Evolutionary conservation across 768 basidiomycete genomes (phyloP).

Genomic region (Termitomyces titanicus): DNA sequence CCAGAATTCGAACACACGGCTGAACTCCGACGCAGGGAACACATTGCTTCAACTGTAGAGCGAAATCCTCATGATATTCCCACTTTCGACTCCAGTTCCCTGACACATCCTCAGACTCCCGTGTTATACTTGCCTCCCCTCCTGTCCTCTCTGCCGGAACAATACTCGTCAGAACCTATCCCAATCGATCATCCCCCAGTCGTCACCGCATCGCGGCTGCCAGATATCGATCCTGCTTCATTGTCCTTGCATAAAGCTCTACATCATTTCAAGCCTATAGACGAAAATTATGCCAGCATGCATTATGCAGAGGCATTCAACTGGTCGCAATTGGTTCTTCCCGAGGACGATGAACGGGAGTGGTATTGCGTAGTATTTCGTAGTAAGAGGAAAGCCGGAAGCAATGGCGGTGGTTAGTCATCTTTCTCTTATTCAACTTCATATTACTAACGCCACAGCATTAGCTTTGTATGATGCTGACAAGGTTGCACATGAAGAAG

Average conservation of each 20-base stretch:
- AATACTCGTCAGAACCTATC: constrained; percentile 26
- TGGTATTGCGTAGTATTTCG: constrained; percentile 95
- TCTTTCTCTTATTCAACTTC: neutral
- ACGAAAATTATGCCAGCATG: constrained; percentile 53
- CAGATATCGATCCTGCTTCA: constrained; percentile 82
- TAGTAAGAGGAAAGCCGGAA: constrained; percentile 67
- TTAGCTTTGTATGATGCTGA: constrained; percentile 86
- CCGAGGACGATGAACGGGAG: constrained; percentile 69
- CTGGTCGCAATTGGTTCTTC: constrained; percentile 71
- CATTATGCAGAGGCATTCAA: constrained; percentile 84
- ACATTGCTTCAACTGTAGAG: constrained; percentile 7
- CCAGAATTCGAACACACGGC: constrained; percentile 27
- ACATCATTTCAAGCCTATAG: constrained; percentile 66
- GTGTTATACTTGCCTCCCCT: constrained; percentile 84
- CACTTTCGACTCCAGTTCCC: constrained; percentile 37
- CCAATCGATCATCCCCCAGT: constrained; percentile 37
- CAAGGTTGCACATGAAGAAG: constrained; percentile 87
- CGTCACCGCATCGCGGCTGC: constrained; percentile 71
- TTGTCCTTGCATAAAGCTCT: constrained; percentile 83
- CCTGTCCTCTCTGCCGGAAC: constrained; percentile 67
- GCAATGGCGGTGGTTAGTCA: constrained; percentile 59
- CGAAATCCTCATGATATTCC: constrained; percentile 57
- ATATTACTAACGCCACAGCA: constrained; percentile 6
- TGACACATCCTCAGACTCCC: constrained; percentile 36
- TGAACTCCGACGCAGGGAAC: constrained; percentile 2